Evolutionary conservation across 306 rosid genomes (phyloP).

Genomic region (Chamaecrista fasciculata): DNA sequence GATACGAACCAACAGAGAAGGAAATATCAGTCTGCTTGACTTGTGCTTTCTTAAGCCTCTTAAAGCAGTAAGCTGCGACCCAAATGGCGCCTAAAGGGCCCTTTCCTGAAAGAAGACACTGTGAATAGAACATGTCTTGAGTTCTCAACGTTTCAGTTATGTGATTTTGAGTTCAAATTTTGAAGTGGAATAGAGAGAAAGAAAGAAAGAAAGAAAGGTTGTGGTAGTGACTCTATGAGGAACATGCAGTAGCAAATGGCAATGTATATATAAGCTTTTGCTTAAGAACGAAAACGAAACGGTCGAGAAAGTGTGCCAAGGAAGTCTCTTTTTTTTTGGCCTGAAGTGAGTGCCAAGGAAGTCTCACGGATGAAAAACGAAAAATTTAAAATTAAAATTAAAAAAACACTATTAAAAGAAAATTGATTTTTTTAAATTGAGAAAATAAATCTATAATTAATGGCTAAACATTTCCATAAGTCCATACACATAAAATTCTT

Average conservation of each 20-base stretch:
- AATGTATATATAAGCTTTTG: not conserved
- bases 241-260: not conserved
- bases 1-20: constrained; percentile 51
- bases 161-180: not conserved
- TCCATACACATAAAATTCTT: no score
- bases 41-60: constrained; percentile 58
- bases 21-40: constrained; percentile 49
- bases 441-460: no score
- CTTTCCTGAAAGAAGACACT: constrained; percentile 39
- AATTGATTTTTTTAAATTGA: no score
- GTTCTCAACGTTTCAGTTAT: not conserved
- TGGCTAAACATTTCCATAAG: no score
- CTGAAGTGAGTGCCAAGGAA: constrained; percentile 8
- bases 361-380: not conserved
- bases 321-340: no score
- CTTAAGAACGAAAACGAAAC: constrained; percentile 24
- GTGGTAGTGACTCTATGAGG: no score
- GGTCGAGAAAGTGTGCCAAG: constrained; percentile 26
- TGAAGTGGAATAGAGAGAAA: not conserved
- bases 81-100: constrained; percentile 52
- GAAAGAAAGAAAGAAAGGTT: no score
- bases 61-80: constrained; percentile 58
- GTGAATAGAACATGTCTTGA: constrained; percentile 40
- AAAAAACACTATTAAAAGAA: no score
- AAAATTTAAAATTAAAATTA: no score